A percentile compares a stretch with the other conserved stretches of the same genome.
Conservation (phyloP, 2,329 filamentous ascomycete species). For the Coniella lustricola region DNA sequence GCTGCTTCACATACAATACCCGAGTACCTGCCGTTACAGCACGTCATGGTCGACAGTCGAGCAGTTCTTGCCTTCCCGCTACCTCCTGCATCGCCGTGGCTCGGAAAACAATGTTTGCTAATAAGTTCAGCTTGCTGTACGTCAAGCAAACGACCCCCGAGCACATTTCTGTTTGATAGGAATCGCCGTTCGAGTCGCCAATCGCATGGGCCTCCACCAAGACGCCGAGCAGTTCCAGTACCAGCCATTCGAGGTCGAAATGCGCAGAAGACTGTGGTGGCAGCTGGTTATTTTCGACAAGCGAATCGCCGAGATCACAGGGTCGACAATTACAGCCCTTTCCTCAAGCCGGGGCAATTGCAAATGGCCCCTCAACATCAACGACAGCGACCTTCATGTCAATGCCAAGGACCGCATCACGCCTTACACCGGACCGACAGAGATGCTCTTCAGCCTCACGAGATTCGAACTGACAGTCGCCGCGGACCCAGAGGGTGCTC, state of each 20-base stretch:
- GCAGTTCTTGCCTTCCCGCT: not conserved
- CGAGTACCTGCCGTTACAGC: no score
- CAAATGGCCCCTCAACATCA: slow-evolving; percentile 53
- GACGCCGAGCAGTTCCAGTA: slow-evolving; percentile 48
- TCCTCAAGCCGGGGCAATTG: slow-evolving; percentile 45
- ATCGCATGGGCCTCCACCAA: slow-evolving; percentile 61
- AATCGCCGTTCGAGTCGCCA: slow-evolving; percentile 59
- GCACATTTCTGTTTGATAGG: slow-evolving; percentile 56
- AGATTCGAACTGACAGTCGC: slow-evolving; percentile 51
- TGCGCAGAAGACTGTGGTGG: slow-evolving; percentile 70
- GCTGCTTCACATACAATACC: no score
- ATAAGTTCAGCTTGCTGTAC: slow-evolving; percentile 43
- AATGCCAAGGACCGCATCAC: slow-evolving; percentile 48
- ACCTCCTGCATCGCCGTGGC: no score
- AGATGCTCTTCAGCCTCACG: slow-evolving; percentile 53
- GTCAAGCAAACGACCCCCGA: slow-evolving; percentile 53
- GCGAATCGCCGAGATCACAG: slow-evolving; percentile 60
- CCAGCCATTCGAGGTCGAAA: slow-evolving; percentile 57
- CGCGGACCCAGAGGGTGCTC: slow-evolving; percentile 38
- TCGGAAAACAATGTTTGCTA: slow-evolving; percentile 15
- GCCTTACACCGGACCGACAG: slow-evolving; percentile 45
- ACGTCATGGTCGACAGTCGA: no score
- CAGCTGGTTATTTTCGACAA: slow-evolving; percentile 61
- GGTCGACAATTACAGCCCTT: slow-evolving; percentile 49
- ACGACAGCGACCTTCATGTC: slow-evolving; percentile 52